Evolutionary conservation across 2,329 filamentous ascomycete genomes (phyloP).

Genomic region (Arthroderma sp.): DNA sequence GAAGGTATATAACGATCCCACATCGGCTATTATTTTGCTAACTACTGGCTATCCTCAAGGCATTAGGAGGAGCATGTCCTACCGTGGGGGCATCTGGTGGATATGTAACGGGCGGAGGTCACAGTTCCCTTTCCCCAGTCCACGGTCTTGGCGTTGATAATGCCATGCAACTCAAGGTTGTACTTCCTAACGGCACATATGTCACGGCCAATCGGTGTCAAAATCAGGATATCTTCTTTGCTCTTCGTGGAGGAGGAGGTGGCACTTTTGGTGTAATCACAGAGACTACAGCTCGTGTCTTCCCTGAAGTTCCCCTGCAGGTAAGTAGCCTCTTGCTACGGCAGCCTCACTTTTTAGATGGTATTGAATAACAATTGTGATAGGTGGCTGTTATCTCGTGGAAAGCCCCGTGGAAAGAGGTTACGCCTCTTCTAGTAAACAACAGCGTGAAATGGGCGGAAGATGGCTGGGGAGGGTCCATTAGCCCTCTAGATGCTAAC

Average conservation of each 20-base stretch:
- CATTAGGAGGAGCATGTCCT: conserved; percentile 41
- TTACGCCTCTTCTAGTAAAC: conserved; percentile 8
- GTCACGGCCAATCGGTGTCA: conserved; percentile 34
- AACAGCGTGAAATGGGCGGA: conserved; percentile 12
- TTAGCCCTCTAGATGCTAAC: conserved; percentile 1
- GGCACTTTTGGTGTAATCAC: conserved; percentile 46
- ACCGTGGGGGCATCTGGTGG: conserved; percentile 41
- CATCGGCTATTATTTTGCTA: no score
- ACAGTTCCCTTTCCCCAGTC: conserved; percentile 39
- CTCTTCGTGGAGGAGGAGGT: conserved; percentile 45
- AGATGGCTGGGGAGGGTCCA: conserved; percentile 14
- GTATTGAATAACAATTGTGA: not conserved
- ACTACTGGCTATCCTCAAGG: conserved; percentile 13
- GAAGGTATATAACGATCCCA: no score
- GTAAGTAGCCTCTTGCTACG: conserved; percentile 3
- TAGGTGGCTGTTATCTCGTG: conserved; percentile 5
- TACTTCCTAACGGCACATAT: conserved; percentile 36
- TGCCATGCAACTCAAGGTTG: conserved; percentile 42
- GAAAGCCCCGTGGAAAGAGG: not conserved
- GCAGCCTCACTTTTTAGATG: not conserved
- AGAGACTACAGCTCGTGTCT: conserved; percentile 11
- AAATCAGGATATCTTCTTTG: conserved; percentile 51
- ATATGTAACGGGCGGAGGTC: conserved; percentile 38
- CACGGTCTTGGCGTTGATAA: conserved; percentile 50
- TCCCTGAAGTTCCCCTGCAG: conserved; percentile 11